phyloP scores from a whole-genome alignment of 2,329 filamentous ascomycete species.

The Fusarium sp. region DNA sequence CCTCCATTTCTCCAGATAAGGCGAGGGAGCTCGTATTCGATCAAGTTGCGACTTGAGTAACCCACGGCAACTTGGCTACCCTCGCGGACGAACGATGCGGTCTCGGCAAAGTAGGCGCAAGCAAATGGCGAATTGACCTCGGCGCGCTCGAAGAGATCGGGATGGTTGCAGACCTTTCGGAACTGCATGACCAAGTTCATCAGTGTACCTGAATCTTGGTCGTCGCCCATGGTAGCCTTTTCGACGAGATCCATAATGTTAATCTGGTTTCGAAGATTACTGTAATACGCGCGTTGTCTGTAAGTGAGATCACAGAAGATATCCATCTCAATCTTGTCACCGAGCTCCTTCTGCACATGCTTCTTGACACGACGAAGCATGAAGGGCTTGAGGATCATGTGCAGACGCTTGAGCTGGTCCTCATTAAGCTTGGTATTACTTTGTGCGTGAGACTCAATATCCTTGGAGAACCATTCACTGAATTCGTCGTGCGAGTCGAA shows the following conservation, averaged over 20 bases:
- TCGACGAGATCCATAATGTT: slow-evolving; percentile 99
- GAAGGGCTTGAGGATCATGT: slow-evolving; percentile 99
- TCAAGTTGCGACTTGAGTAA: slow-evolving; percentile 88
- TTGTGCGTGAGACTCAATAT: slow-evolving; percentile 97
- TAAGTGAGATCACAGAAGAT: slow-evolving; percentile 98
- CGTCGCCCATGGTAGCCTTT: slow-evolving; percentile 93
- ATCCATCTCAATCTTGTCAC: slow-evolving; percentile 97
- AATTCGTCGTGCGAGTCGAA: slow-evolving; percentile 96
- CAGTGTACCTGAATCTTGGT: slow-evolving; percentile 92
- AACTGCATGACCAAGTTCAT: slow-evolving; percentile 99
- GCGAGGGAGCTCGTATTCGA: slow-evolving; percentile 85
- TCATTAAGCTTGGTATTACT: slow-evolving; percentile 99
- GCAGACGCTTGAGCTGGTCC: slow-evolving; percentile 93
- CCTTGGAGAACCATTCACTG: slow-evolving; percentile 94
- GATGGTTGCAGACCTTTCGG: slow-evolving; percentile 98
- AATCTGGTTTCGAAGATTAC: slow-evolving; percentile 93
- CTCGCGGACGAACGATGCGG: slow-evolving; percentile 93
- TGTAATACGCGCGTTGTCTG: slow-evolving; percentile 92
- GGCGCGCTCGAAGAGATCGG: slow-evolving; percentile 94
- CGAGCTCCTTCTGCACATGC: slow-evolving; percentile 98
- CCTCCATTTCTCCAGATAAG: slow-evolving; percentile 86
- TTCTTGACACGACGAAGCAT: slow-evolving; percentile 99
- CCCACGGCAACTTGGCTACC: slow-evolving; percentile 81
- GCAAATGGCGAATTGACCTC: slow-evolving; percentile 90
- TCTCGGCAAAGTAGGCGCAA: slow-evolving; percentile 90